These are phyloP conservation scores for Omphalotus guepiniiformis DNA, from an alignment of 768 basidiomycete species.

Conservation along the genomic window DNA sequence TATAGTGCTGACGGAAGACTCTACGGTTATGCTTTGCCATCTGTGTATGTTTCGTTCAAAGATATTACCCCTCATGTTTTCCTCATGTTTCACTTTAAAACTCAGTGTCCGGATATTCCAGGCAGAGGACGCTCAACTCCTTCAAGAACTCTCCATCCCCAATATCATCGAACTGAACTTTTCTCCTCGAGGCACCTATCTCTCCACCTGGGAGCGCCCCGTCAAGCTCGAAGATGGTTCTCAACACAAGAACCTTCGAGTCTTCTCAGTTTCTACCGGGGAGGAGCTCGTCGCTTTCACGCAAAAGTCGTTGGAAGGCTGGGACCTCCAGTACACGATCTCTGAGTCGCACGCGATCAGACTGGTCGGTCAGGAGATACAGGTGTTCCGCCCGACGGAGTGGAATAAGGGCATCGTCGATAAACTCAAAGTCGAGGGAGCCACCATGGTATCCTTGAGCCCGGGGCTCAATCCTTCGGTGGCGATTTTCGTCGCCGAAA, in stretches of 20 bases:
- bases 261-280: conserved; percentile 84
- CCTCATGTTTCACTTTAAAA: conserved; percentile 12
- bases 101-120: conserved; percentile 72
- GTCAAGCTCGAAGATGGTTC: conserved; percentile 86
- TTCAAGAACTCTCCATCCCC: conserved; percentile 70
- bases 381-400: conserved; percentile 77
- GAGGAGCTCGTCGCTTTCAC: conserved; percentile 84
- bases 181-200: conserved; percentile 88
- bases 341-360: conserved; percentile 85
- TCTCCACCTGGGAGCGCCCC: conserved; percentile 95
- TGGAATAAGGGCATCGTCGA: conserved; percentile 78
- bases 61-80: conserved; percentile 11
- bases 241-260: conserved; percentile 91
- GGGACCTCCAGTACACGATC: conserved; percentile 89
- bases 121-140: conserved; percentile 66
- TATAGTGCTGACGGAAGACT: conserved; percentile 88
- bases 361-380: conserved; percentile 76
- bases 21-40: conserved; percentile 79
- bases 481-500: conserved; percentile 92
- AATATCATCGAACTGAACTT: conserved; percentile 84
- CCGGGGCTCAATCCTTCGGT: conserved; percentile 83
- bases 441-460: conserved; percentile 71
- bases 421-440: conserved; percentile 80
- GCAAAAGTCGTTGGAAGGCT: conserved; percentile 88
- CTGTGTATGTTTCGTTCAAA: conserved; percentile 53